Evolutionary conservation across 1,139 yeast genomes (phyloP), one percentile per base, ranked within the genome.

Genomic region (Candida anutae): DNA sequence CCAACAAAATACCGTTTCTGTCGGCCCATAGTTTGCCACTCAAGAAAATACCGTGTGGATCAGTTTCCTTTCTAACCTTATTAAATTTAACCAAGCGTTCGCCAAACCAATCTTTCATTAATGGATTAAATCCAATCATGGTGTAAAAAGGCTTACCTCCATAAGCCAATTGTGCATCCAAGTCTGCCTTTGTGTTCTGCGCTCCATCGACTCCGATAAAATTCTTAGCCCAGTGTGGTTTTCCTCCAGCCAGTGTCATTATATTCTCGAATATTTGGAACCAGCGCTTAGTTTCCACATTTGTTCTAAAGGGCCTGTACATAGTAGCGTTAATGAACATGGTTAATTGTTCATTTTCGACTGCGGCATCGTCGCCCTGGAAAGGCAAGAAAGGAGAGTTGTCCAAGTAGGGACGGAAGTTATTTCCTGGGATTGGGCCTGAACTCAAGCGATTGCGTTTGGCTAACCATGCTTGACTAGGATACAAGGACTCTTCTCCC

Each of bases 201-300:
- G 43, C 45, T 5, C 62, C 64, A 6, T 59, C 61, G 18, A 77
- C 57, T 3, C 95, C 95, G 39, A 87, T 67, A 50, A 87, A 90
- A 55, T 88, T 88, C 64, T 90, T 90, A n/a, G 98, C 98, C 98
- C 98, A 90, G 52, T 90, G 98, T 2, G 98, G 98, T 50, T 79
- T 83, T 27, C 98, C 98, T 22, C 83, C 88, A 14, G 81, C 88
- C 20, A 72, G 74, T 30, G 68, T 66, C 66, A 88, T 65, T 2
- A 84, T 71, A 33, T 72, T 69, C 54, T 90, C 98, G 53, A 90
- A 90, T n/a, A 66, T 63, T 29, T 72, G 70, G 55, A 72, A 90
- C 95, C 97, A 90, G 39, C 74, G 67, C 33, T 75, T 77, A 27
- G 87, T 77, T 24, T 82, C 77, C 5, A 87, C 78, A 44, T 79